A percentile compares a stretch with the other conserved stretches of the same genome.
Evolutionary conservation across 352 stramenopile genomes (phyloP).

Genomic region (Pseudoperonospora humuli): DNA sequence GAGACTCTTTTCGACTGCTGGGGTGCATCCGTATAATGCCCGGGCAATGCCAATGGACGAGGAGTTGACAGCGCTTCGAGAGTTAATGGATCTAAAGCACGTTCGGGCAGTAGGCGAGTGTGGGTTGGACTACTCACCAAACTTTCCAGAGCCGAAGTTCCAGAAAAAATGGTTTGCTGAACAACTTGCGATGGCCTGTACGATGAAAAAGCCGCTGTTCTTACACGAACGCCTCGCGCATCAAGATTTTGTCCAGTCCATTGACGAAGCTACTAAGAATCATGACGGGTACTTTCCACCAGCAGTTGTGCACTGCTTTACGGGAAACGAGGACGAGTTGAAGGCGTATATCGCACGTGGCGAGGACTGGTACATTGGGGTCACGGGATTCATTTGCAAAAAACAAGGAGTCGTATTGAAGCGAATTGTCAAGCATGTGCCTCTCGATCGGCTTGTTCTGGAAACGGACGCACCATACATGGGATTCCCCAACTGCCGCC

Average conservation of each 20-base stretch:
- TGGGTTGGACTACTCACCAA: slow-evolving; percentile 68
- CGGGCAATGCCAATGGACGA: slow-evolving; percentile 23
- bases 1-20: slow-evolving; percentile 61
- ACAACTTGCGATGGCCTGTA: slow-evolving; percentile 58
- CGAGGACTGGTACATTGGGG: slow-evolving; percentile 82
- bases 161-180: slow-evolving; percentile 62
- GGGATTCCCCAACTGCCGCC: slow-evolving; percentile 65
- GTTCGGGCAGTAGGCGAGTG: slow-evolving; percentile 66
- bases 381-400: slow-evolving; percentile 89
- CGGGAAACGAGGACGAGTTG: slow-evolving; percentile 62
- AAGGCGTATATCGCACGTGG: slow-evolving; percentile 54
- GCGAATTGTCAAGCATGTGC: slow-evolving; percentile 49
- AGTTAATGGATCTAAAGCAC: slow-evolving; percentile 27
- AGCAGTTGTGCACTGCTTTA: slow-evolving; percentile 89
- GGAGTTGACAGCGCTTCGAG: slow-evolving; percentile 28
- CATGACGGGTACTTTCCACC: slow-evolving; percentile 35
- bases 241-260: slow-evolving; percentile 57
- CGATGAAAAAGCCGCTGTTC: slow-evolving; percentile 69
- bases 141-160: slow-evolving; percentile 33
- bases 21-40: slow-evolving; percentile 75
- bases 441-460: slow-evolving; percentile 78
- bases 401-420: slow-evolving; percentile 46
- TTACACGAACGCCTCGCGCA: slow-evolving; percentile 78
- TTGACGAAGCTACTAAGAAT: slow-evolving; percentile 44
- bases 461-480: slow-evolving; percentile 92